Evolutionary conservation across 352 stramenopile species (phyloP).

Genomic region (Globisporangium barbulae): DNA sequence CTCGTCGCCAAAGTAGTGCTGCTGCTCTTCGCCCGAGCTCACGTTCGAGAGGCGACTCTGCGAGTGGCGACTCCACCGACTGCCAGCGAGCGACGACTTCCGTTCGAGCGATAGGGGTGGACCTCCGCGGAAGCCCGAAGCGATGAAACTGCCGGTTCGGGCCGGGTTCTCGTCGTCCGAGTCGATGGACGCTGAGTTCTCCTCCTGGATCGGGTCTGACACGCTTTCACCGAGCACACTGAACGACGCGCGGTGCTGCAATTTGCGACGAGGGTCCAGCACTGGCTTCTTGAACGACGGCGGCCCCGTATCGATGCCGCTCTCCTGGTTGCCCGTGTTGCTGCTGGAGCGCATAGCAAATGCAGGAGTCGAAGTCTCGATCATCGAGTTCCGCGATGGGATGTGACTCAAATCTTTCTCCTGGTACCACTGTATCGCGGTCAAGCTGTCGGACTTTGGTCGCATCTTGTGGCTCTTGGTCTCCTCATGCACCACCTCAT

Average conservation of each 20-base stretch:
- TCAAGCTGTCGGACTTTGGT: slow-evolving; percentile 49
- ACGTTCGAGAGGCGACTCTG: slow-evolving; percentile 24
- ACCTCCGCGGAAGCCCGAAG: neutral
- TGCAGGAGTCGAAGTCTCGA: slow-evolving; percentile 25
- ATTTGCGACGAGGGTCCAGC: slow-evolving; percentile 55
- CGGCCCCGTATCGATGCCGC: slow-evolving; percentile 14
- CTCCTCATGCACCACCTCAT: slow-evolving; percentile 34
- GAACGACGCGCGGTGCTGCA: slow-evolving; percentile 62
- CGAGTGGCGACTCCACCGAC: slow-evolving; percentile 18
- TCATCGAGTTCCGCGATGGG: slow-evolving; percentile 28
- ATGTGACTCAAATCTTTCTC: slow-evolving; percentile 5
- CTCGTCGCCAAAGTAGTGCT: slow-evolving; percentile 15
- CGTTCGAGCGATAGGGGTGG: slow-evolving; percentile 19
- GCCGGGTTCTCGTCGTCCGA: slow-evolving; percentile 39
- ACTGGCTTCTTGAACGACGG: slow-evolving; percentile 28
- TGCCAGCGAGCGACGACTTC: slow-evolving; percentile 22
- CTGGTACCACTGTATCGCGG: slow-evolving; percentile 17
- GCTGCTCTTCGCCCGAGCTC: slow-evolving; percentile 25
- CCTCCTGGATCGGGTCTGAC: slow-evolving; percentile 56
- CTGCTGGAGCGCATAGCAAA: slow-evolving; percentile 1
- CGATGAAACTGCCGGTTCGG: neutral
- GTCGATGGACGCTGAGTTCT: slow-evolving; percentile 49
- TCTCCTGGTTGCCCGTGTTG: slow-evolving; percentile 19
- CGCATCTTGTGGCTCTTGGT: slow-evolving; percentile 27
- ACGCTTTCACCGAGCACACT: slow-evolving; percentile 58